A percentile compares a stretch with the other conserved stretches of the same genome.
These are phyloP conservation scores for Microcyclospora pomicola DNA, from an alignment of 2,329 filamentous ascomycete genomes.

Conservation along the genomic window DNA sequence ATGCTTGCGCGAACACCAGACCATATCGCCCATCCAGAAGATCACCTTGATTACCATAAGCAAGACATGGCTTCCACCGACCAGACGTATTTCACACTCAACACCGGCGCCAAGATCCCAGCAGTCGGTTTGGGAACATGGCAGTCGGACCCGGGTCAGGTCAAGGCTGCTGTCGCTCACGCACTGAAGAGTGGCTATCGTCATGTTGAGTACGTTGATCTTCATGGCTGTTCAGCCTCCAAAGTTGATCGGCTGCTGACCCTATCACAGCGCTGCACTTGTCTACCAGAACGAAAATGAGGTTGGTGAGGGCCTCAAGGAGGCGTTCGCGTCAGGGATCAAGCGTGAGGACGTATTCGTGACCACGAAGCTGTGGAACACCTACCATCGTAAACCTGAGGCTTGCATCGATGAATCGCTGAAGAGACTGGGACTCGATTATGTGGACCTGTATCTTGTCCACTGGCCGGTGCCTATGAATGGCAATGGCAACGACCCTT, in stretches of 20 bases:
- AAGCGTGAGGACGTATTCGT: constrained; percentile 72
- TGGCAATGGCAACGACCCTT: constrained; percentile 55
- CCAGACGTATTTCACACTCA: constrained; percentile 17
- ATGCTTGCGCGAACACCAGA: constrained; percentile 17
- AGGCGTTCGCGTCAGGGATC: constrained; percentile 52
- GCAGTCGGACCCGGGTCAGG: constrained; percentile 31
- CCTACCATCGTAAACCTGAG: constrained; percentile 58
- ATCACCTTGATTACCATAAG: constrained; percentile 9
- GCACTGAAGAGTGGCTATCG: constrained; percentile 36
- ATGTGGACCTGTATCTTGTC: constrained; percentile 69
- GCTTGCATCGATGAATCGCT: constrained; percentile 59
- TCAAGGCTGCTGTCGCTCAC: constrained; percentile 34
- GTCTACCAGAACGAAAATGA: constrained; percentile 73
- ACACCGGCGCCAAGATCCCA: constrained; percentile 26
- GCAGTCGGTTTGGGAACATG: constrained; percentile 27
- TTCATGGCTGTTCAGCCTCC: no score
- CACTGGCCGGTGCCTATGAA: constrained; percentile 68
- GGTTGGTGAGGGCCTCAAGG: constrained; percentile 63
- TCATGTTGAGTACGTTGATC: constrained; percentile 39
- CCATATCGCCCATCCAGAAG: constrained; percentile 15
- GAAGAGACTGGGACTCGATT: constrained; percentile 59
- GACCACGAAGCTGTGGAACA: constrained; percentile 75
- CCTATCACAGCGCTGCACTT: constrained; percentile 41
- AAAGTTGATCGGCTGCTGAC: no score
- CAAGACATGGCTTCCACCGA: constrained; percentile 7